Base-by-base conservation (phyloP, 768 basidiomycete species). In the Rhodotorula paludigena region DNA sequence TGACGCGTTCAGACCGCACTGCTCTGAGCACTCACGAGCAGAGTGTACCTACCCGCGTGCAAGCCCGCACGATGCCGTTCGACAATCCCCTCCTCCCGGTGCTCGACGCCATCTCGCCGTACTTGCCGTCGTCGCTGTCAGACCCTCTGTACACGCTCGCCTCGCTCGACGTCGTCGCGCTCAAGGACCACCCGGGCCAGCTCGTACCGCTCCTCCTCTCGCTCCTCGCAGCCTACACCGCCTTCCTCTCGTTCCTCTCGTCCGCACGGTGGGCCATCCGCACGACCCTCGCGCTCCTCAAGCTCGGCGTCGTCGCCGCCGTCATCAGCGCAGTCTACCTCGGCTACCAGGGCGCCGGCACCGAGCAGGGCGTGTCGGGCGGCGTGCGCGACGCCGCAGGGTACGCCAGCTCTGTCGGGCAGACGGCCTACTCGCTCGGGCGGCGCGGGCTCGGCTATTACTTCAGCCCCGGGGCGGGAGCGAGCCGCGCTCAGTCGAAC, bases 181-280 rank as follows among this genome's bases (percentile, higher is more conserved):
- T 74, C 23, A 9, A 48, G 15, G 15, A 45, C 6, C 64, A 65
- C 45, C 68, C 71, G 9, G 32, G 63, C 23, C 66, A 69, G 32
- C 39, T 74, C 41, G 4, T 74, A 23, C 71, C 73, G 2, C 47
- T 74, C 20, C n/a, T 63, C 66, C 33, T 72, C 41, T 66, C 68
- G 6, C 39, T 64, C 39, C 52, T 73, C 33, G 60, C 68, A 4
- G 60, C 52, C 14, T 74, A 73, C 69, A 52, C 60, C 28, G 65
- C 74, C 18, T n/a, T 68, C 47, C 55, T 64, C 59, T 62, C 66
- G 18, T 55, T 61, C 60, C 30, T 68, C 56, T 35, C 53, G 18
- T 66, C 71, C 23, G 53, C 63, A 5, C 51, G 69, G 20, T 64
- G 56, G 39, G 66, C 66, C 33, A 5, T 74, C 38, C 57, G 71